Base-by-base conservation (phyloP, 1,284 basidiomycete genomes). In the Melampsora larici-populina region DNA sequence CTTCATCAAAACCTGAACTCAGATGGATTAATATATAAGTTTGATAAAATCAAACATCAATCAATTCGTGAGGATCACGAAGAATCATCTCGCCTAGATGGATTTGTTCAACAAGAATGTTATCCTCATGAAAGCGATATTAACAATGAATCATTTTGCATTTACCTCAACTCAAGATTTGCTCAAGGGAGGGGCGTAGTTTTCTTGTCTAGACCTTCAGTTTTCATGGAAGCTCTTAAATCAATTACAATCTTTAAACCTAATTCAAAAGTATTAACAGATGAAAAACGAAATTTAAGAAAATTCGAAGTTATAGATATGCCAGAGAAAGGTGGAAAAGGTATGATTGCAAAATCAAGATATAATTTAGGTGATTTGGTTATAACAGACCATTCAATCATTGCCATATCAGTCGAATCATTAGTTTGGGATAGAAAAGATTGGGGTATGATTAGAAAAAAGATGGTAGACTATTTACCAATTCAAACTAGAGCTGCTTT, bases 121-220 rank as follows among this genome's bases (percentile, higher is more conserved):
- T 58, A 58, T 29, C 55, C 55, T 58, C 55, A 58, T 24, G 55
- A 58, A 29, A 58, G 24, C 15, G 55, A 58, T 58, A n/a, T 58
- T 15, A 58, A 58, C 29, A 17, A 58, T 29, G 55, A 58, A 29
- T 58, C 55, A n/a, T 58, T 58, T 58, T 58, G 55, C 24, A 58
- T 58, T 9, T 58, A 24, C 15, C 55, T 58, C 55, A 58, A 58
- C 21, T 58, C 55, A 24, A 29, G 8, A n/a, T 58, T 58, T 29
- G 55, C 55, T 24, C n/a, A 58, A 8, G 55, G 55, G 9, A n/a
- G 55, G 8, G 55, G 55, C 24, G 8, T 58, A 8, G 55, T 58
- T 21, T 58, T 58, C 29, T 21, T 58, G 13, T 58, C 21, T 58
- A n/a, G 55, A 24, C 55, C 55, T n/a, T n/a, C 55, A 9, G 55